A percentile compares a stretch with the other conserved stretches of the same genome.
These are phyloP conservation scores for Geranomyces variabilis DNA, from an alignment of 192 early-diverging fungal species.

Conservation along the genomic window DNA sequence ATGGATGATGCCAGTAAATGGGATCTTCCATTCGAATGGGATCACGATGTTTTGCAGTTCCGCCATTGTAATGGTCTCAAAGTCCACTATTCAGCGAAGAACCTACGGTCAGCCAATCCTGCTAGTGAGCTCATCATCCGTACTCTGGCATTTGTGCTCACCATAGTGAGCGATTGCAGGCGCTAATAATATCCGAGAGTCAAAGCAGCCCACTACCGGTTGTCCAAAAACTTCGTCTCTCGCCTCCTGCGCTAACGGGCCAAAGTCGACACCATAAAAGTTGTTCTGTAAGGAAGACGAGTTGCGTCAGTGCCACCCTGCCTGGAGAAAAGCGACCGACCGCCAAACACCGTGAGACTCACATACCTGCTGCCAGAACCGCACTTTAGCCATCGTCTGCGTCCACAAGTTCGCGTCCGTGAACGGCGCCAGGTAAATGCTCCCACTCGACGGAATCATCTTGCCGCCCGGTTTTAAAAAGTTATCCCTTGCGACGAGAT, in stretches of 20 bases:
- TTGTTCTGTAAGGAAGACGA: conserved; percentile 36
- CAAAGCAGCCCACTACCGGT: conserved; percentile 94
- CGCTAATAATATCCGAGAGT: conserved; percentile 76
- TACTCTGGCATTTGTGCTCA: not conserved
- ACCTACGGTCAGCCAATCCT: no score
- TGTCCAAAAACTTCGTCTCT: conserved; percentile 88
- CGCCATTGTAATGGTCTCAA: conserved; percentile 75
- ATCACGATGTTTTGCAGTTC: conserved; percentile 84
- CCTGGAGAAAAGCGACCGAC: no score
- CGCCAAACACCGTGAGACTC: no score
- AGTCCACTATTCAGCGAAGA: conserved; percentile 69
- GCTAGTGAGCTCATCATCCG: no score
- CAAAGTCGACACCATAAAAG: conserved; percentile 94
- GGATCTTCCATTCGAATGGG: conserved; percentile 77
- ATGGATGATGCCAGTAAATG: conserved; percentile 89
- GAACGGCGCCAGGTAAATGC: conserved; percentile 86
- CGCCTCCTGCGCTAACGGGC: conserved; percentile 78
- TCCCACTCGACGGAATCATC: conserved; percentile 87
- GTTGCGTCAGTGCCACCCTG: not conserved
- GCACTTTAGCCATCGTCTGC: conserved; percentile 90
- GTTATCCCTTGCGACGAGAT: conserved; percentile 81
- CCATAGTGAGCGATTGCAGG: conserved; percentile 59
- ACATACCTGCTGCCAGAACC: conserved; percentile 71
- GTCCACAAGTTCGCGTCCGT: conserved; percentile 75
- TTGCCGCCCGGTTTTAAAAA: conserved; percentile 92